A percentile compares a stretch with the other conserved stretches of the same genome.
phyloP scores from a whole-genome alignment of 176 grass and related monocot genomes.

The Carex littledalei region DNA sequence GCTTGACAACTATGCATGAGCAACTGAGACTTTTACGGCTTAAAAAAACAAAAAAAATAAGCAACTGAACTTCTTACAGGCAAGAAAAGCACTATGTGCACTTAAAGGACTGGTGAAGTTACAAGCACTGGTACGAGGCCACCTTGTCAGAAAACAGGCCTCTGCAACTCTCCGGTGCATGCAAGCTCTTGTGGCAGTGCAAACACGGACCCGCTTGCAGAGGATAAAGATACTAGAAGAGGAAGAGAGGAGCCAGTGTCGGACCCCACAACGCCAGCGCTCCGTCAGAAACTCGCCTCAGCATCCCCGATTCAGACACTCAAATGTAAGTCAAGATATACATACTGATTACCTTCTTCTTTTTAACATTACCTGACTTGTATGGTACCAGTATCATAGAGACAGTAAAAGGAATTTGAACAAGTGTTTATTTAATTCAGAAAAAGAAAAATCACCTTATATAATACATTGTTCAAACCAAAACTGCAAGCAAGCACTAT shows the following conservation, averaged over 20 bases:
- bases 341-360: background rate
- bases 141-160: slow-evolving; percentile 62
- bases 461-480: background rate
- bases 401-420: background rate
- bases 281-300: slow-evolving; percentile 31
- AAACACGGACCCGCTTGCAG: slow-evolving; percentile 35
- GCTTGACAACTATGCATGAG: background rate
- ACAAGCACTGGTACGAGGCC: slow-evolving; percentile 64
- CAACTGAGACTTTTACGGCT: background rate
- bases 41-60: background rate
- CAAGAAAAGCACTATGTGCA: slow-evolving; percentile 66
- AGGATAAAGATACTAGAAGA: slow-evolving; percentile 27
- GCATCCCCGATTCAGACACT: slow-evolving; percentile 37
- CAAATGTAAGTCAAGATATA: slow-evolving; percentile 22
- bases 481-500: background rate
- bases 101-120: slow-evolving; percentile 62
- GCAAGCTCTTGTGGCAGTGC: slow-evolving; percentile 58
- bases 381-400: background rate
- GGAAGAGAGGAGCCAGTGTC: slow-evolving; percentile 2
- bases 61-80: slow-evolving; percentile 32
- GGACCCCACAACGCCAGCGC: slow-evolving; percentile 33
- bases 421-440: background rate
- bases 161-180: slow-evolving; percentile 49
- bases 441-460: background rate
- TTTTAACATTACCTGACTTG: background rate